Conservation (phyloP, 345 rosid genomes). For the Adansonia digitata region DNA sequence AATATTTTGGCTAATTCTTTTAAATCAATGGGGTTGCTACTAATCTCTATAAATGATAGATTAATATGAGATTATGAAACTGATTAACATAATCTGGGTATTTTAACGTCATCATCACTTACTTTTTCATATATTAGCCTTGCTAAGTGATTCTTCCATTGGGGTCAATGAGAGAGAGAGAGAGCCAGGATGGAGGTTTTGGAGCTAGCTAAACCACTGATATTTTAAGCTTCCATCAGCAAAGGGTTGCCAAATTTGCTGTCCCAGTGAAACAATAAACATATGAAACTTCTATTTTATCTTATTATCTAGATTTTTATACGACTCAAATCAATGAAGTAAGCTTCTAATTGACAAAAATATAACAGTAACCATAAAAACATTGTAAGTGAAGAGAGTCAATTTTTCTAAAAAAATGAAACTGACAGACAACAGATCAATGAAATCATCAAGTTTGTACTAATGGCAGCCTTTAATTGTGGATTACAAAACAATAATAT, state of each 20-base stretch:
- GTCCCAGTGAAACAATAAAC: conserved; percentile 33
- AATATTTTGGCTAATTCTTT: background rate
- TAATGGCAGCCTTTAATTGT: conserved; percentile 32
- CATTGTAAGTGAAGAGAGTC: background rate
- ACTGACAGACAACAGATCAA: conserved; percentile 52
- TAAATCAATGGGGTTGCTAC: background rate
- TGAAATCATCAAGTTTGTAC: conserved; percentile 23
- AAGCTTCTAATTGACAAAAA: conserved; percentile 19
- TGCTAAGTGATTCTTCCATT: background rate
- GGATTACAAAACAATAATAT: conserved; percentile 27
- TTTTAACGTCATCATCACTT: background rate
- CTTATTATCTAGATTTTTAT: conserved; percentile 32
- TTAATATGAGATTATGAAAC: background rate
- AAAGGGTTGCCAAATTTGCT: conserved; percentile 17
- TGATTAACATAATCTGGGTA: background rate
- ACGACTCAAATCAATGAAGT: conserved; percentile 5
- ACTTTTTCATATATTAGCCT: background rate
- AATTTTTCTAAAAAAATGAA: conserved; percentile 28
- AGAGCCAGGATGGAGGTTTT: conserved; percentile 18
- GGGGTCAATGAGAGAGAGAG: background rate
- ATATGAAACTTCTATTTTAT: conserved; percentile 58
- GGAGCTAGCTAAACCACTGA: conserved; percentile 18
- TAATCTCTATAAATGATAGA: background rate
- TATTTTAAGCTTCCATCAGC: background rate
- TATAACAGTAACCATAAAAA: conserved; percentile 6